Evolutionary conservation across 345 rosid genomes (phyloP), one percentile per base, ranked within the genome.

Genomic region (Camelina neglecta): DNA sequence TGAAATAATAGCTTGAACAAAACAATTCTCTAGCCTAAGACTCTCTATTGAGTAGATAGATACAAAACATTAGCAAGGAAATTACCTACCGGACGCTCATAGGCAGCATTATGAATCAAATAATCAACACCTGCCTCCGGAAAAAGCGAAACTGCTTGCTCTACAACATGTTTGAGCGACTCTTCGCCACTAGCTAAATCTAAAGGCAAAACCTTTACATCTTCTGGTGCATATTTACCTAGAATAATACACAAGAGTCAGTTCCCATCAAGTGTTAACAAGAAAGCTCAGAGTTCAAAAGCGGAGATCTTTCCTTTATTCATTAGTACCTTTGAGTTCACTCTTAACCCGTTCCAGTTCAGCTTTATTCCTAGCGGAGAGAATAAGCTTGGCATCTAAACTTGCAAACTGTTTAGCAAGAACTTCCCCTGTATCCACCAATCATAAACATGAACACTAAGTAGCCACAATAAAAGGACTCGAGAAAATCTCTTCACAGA

Each of bases 41-140:
- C 20, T 33, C 54, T 49, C n/a, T 48, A 35, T 18, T 33, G 3
- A 20, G 41, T 41, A 59, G 57, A 66, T 29, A 21, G 23, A 21
- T 21, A 29, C 29, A 26, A 26, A 26, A 26, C 29, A 61, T 91
- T 86, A 21, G 23, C 23, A 21, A 21, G 23, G 23, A 21, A 21
- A 21, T 21, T 21, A 21, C 23, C 2, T 73, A 94, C 97, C 1
- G 96, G 98, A 54, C 97, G 97, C 84, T 92, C 97, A 80, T 73
- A 92, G 51, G 98, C 98, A 36, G 97, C 98, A 62, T 94, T 94
- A 61, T 94, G 97, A 57, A 94, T 68, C 97, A 94, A 81, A 75
- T 86, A 87, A 79, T 94, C 89, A 76, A 94, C 84, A 65, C 97
- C 96, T 69, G 77, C 70, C 49, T 82, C 89, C 54, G 89, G 61